Evolutionary conservation across 192 early-diverging fungal species (phyloP).

Genomic region (Gorgonomyces haynaldii): DNA sequence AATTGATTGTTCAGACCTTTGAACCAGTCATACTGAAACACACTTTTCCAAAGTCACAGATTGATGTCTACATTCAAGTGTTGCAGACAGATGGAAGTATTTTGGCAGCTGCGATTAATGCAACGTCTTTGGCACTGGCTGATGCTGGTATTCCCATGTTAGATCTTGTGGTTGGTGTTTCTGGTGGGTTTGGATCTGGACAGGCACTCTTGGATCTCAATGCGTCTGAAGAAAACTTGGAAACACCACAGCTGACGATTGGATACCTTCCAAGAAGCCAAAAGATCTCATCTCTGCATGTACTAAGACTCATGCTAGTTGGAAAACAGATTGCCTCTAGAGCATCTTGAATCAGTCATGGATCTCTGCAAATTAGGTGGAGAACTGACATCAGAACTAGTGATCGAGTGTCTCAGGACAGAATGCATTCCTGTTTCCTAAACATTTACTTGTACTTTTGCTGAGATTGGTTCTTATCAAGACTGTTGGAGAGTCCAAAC

Average conservation of each 20-base stretch:
- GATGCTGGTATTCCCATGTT: slow-evolving; percentile 81
- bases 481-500: slow-evolving; percentile 77
- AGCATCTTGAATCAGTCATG: too few relatives aligned
- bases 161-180: slow-evolving; percentile 64
- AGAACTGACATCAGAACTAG: too few relatives aligned
- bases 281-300: too few relatives aligned
- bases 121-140: slow-evolving; percentile 43
- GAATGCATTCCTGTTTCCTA: too few relatives aligned
- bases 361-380: too few relatives aligned
- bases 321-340: too few relatives aligned
- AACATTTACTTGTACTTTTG: slow-evolving; percentile 65
- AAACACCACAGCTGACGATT: slow-evolving; percentile 80
- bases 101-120: slow-evolving; percentile 60
- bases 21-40: slow-evolving; percentile 68
- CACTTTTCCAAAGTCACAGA: slow-evolving; percentile 78
- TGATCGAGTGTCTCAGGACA: too few relatives aligned
- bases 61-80: slow-evolving; percentile 84
- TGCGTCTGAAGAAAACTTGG: slow-evolving; percentile 73
- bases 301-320: too few relatives aligned
- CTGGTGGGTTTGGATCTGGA: slow-evolving; percentile 67
- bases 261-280: slow-evolving; percentile 68
- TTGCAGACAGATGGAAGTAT: slow-evolving; percentile 91
- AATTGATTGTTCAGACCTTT: slow-evolving; percentile 79
- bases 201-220: slow-evolving; percentile 74
- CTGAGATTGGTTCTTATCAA: slow-evolving; percentile 67